Percentiles rank a stretch among this genome's conserved stretches.
Conservation (phyloP, 2,329 filamentous ascomycete genomes). For the Aureobasidium sp. region DNA sequence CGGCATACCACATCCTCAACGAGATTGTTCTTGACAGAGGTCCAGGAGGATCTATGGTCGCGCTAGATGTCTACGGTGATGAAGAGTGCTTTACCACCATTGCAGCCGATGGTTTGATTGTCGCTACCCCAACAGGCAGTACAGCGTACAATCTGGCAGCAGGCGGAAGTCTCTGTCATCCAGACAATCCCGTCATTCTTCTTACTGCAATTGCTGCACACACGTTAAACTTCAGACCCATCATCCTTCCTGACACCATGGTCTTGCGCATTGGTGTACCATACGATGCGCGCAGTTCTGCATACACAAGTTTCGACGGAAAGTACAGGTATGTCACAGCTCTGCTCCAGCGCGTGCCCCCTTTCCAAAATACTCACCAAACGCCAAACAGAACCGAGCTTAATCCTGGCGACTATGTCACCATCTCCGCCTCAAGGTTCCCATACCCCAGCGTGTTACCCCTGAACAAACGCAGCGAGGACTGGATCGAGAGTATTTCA, state of each 20-base stretch:
- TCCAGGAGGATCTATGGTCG: conserved; percentile 89
- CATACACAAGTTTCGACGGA: conserved; percentile 98
- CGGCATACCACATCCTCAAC: conserved; percentile 84
- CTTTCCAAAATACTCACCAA: too few species aligned
- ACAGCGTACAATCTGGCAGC: conserved; percentile 95
- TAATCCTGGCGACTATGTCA: conserved; percentile 71
- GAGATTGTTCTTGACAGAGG: conserved; percentile 95
- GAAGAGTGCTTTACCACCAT: conserved; percentile 93
- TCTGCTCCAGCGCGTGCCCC: too few species aligned
- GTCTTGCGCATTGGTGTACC: conserved; percentile 90
- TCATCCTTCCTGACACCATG: conserved; percentile 92
- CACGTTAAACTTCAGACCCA: conserved; percentile 90
- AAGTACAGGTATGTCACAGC: conserved; percentile 53
- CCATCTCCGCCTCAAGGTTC: conserved; percentile 69
- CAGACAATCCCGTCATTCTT: conserved; percentile 92
- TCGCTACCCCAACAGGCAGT: conserved; percentile 88
- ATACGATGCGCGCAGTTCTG: conserved; percentile 78
- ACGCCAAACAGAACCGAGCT: conserved; percentile 44
- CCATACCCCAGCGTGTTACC: conserved; percentile 72
- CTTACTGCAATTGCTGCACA: conserved; percentile 92
- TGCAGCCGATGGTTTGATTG: conserved; percentile 84
- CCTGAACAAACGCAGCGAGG: conserved; percentile 45
- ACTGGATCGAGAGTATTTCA: conserved; percentile 76
- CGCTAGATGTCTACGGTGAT: conserved; percentile 85
- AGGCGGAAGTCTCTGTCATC: conserved; percentile 90